phyloP scores from a whole-genome alignment of 768 basidiomycete species.

The Panaeolus cyanescens region DNA sequence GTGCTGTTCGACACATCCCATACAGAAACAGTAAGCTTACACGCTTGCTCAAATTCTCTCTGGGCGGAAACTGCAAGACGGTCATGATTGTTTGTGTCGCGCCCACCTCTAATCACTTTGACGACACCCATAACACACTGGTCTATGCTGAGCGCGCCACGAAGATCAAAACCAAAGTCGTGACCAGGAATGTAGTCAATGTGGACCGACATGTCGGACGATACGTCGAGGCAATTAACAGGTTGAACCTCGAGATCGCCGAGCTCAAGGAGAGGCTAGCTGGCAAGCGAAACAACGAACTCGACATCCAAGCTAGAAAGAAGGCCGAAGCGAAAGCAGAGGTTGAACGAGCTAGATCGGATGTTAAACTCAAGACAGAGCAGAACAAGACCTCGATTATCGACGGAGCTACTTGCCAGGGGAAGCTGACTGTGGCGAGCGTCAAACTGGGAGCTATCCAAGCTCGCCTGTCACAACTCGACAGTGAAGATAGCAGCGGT shows the following conservation, averaged over 20 bases:
- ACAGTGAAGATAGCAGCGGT: constrained; percentile 38
- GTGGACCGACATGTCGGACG: constrained; percentile 94
- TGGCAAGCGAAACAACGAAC: constrained; percentile 65
- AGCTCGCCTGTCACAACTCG: constrained; percentile 60
- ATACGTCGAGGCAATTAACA: constrained; percentile 93
- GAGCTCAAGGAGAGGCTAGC: constrained; percentile 86
- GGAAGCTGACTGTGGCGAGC: constrained; percentile 71
- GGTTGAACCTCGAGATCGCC: constrained; percentile 80
- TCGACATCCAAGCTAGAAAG: constrained; percentile 64
- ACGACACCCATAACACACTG: constrained; percentile 98
- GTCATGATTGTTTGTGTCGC: constrained; percentile 99
- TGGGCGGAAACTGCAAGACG: constrained; percentile 98
- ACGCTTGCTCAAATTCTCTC: constrained; percentile 93
- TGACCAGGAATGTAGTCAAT: constrained; percentile 93
- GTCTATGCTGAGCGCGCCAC: constrained; percentile 97
- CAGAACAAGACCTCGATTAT: constrained; percentile 71
- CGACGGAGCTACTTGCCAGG: constrained; percentile 76
- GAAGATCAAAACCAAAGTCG: constrained; percentile 97
- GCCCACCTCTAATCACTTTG: constrained; percentile 93
- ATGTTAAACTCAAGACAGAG: constrained; percentile 71
- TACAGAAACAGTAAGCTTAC: constrained; percentile 99
- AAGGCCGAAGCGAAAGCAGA: constrained; percentile 71
- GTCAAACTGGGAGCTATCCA: constrained; percentile 66
- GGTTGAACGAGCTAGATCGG: constrained; percentile 71
- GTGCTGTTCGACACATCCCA: constrained; percentile 86